phyloP scores from a whole-genome alignment of 495 filamentous ascomycete genomes.

The Talaromyces stipitatus region DNA sequence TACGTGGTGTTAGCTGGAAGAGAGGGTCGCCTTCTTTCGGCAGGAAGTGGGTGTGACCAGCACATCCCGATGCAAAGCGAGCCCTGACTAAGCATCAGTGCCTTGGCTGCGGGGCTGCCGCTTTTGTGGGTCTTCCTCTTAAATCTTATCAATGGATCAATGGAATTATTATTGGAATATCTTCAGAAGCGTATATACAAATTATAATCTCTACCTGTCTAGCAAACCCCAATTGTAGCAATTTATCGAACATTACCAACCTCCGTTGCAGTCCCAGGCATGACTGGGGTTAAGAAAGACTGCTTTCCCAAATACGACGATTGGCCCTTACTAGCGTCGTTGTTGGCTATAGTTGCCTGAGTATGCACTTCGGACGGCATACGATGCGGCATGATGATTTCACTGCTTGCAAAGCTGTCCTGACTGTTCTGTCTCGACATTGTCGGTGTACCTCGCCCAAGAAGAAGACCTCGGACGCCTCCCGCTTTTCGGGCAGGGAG shows the following conservation, averaged over 20 bases:
- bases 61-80: slow-evolving; percentile 42
- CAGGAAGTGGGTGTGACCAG: slow-evolving; percentile 15
- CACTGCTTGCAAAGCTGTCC: slow-evolving; percentile 32
- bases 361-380: background rate
- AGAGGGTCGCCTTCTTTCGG: slow-evolving; percentile 9
- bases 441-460: slow-evolving; percentile 24
- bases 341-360: background rate
- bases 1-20: background rate
- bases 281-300: background rate
- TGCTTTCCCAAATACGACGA: background rate
- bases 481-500: slow-evolving; percentile 71
- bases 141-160: background rate
- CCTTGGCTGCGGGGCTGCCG: background rate
- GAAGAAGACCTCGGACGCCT: slow-evolving; percentile 57
- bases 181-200: background rate
- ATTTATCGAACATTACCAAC: too few species aligned
- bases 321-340: background rate
- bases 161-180: background rate
- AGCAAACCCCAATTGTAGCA: too few species aligned
- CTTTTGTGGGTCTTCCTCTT: background rate
- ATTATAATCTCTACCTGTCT: too few species aligned
- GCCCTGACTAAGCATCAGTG: slow-evolving; percentile 6
- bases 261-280: background rate
- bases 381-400: slow-evolving; percentile 12
- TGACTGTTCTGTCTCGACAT: slow-evolving; percentile 32